Evolutionary conservation across 164 flowering plant genomes (phyloP).

Genomic region (Magnolia sinica): DNA sequence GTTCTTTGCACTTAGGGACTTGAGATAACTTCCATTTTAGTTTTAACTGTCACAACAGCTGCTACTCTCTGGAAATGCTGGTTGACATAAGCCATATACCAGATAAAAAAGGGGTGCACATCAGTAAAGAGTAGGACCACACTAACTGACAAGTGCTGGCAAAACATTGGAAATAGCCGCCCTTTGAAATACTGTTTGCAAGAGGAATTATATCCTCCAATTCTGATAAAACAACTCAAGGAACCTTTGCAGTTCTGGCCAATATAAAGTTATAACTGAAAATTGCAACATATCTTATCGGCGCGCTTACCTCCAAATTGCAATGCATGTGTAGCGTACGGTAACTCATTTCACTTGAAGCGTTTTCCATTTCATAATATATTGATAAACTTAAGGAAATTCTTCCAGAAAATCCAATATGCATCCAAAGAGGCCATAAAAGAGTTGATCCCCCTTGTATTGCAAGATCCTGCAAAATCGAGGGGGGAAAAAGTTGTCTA

Average conservation of each 20-base stretch:
- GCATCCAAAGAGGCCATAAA: conserved; percentile 87
- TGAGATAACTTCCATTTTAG: too few species aligned
- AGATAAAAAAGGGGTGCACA: too few species aligned
- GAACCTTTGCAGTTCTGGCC: neutral
- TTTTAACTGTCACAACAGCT: too few species aligned
- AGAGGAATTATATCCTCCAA: neutral
- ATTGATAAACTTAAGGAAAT: conserved; percentile 55
- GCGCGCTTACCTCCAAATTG: conserved; percentile 55
- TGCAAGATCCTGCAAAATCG: conserved; percentile 45
- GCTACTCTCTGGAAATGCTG: too few species aligned
- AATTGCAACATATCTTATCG: neutral
- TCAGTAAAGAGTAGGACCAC: too few species aligned
- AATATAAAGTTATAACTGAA: too few species aligned
- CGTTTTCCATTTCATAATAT: conserved; percentile 84
- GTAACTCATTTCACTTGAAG: conserved; percentile 56
- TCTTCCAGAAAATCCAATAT: conserved; percentile 68
- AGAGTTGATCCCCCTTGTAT: conserved; percentile 55
- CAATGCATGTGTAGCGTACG: conserved; percentile 73
- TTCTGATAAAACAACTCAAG: neutral
- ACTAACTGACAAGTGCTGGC: too few species aligned
- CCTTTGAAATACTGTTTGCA: neutral
- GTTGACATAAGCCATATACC: too few species aligned
- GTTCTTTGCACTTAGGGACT: too few species aligned
- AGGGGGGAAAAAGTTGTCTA: neutral
- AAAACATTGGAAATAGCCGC: neutral